A percentile compares a stretch with the other conserved stretches of the same genome.
These are phyloP conservation scores for Hirsutella minnesotensis DNA, from an alignment of 2,329 filamentous ascomycete species.

Conservation along the genomic window DNA sequence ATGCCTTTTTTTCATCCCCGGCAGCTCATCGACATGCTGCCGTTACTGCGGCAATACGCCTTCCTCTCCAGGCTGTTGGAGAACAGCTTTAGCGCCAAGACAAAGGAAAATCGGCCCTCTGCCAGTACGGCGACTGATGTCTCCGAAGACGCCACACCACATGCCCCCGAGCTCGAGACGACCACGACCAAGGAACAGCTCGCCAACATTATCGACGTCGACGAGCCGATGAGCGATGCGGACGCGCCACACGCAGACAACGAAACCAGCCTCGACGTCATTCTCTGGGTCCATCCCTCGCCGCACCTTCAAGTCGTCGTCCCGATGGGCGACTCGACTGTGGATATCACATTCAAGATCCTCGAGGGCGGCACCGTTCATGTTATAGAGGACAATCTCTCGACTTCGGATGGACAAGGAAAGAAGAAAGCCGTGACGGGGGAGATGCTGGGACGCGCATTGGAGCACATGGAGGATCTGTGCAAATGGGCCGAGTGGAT, in stretches of 20 bases:
- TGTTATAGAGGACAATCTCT: conserved; percentile 44
- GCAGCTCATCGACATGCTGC: conserved; percentile 64
- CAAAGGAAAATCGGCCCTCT: conserved; percentile 6
- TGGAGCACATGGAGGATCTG: conserved; percentile 40
- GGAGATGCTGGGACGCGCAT: conserved; percentile 29
- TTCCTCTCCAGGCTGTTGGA: conserved; percentile 54
- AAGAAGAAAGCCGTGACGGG: conserved; percentile 25
- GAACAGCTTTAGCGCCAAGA: conserved; percentile 41
- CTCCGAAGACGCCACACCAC: conserved; percentile 1
- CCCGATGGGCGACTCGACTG: conserved; percentile 35
- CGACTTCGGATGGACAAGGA: conserved; percentile 11
- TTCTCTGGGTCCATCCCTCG: conserved; percentile 36
- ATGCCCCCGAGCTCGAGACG: conserved; percentile 5
- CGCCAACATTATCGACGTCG: conserved; percentile 16
- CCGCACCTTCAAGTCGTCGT: conserved; percentile 41
- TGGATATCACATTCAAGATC: conserved; percentile 46
- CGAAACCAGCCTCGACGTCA: conserved; percentile 37
- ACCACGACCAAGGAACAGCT: conserved; percentile 20
- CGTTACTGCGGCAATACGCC: conserved; percentile 63
- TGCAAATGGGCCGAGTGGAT: conserved; percentile 44
- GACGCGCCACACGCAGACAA: conserved; percentile 4
- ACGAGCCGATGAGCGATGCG: neutral
- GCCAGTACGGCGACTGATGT: neutral
- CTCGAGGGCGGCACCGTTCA: conserved; percentile 46
- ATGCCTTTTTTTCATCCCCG: conserved; percentile 69